Base-by-base conservation (phyloP, 2,329 filamentous ascomycete genomes). In the Nemania diffusa region DNA sequence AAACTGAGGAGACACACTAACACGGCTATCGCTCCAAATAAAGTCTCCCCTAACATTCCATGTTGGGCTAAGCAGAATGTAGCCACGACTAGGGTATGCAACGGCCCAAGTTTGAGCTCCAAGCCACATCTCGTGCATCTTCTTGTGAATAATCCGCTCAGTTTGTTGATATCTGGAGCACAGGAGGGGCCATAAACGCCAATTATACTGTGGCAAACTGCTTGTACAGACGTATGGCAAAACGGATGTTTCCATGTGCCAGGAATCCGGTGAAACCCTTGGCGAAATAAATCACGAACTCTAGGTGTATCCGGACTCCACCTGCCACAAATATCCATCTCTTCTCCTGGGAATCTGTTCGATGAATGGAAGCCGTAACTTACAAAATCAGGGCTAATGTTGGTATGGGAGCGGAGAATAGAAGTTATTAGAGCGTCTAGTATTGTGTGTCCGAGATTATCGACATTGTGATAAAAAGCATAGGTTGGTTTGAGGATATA, bases 161-260 rank as follows among this genome's bases (percentile, higher is more conserved):
- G 44, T 2, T 32, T 65, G 46, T 74, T 68, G 44, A 73, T 67
- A 9, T 63, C 27, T 1, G 67, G 64, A n/a, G 59, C 37, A 15
- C 20, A 62, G 1, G 27, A 0, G 6, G 8, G 1, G 2, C 2
- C 27, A 20, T 75, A 79, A 1, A 80, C 68, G 4, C n/a, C 26
- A 8, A 64, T 56, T 37, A 82, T 78, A 37, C 64, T 76, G 65
- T 83, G 78, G 26, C 76, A 79, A 5, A 82, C 73, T 0, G 79
- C 73, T 71, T 81, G 79, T 5, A 75, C 71, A 0, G 80, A 80
- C 5, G 80, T 81, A 60, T 83, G 79, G 60, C 81, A 83, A 64
- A 83, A 83, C 53, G 78, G 79, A 67, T 83, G 81, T 67, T 83
- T 83, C 81, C 81, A 83, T 0, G 55, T 15, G 2, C 66, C 59